Base-by-base conservation (phyloP, 208 protist genomes). In the Acanthamoeba healyi region DNA sequence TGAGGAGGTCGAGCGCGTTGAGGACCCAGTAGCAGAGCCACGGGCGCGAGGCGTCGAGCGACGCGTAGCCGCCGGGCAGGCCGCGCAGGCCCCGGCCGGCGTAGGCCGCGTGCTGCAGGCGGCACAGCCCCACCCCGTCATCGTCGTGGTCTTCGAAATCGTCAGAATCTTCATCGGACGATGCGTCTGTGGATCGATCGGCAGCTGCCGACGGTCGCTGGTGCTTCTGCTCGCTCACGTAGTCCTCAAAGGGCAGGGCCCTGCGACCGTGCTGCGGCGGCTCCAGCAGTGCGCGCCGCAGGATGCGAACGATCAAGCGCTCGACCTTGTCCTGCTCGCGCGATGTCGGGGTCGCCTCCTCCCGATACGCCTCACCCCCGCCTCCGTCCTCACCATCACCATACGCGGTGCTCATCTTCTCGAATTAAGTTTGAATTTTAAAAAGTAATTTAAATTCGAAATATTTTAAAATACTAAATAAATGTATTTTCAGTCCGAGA, bases 21-120 rank as follows among this genome's bases (percentile, higher is more conserved):
- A 98, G 49, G 51, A 95, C 95, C 97, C 97, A 98, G 93, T 98
- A 98, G 44, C 42, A 51, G 17, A 97, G 51, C 97, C 96, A 97
- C 22, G 96, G 95, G 22, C 94, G 89, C 32, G 56, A 94, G 1
- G 96, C 95, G 49, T 97, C 96, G 26, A 97, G 94, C 36, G 95
- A 61, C 46, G 54, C 29, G 72, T 72, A 94, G 42, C 90, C 67
- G 46, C 22, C 29, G 24, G 58, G 40, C 26, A 92, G 56, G n/a
- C 44, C 32, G 29, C 36, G 29, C n/a, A 92, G 65, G 29, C 65
- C 63, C 22, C 46, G 36, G 9, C n/a, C 29, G 0, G 46, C 38
- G 61, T 92, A 92, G 0, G 36, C 14, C 29, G 34, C 34, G 87
- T 92, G 87, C 42, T 79, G 32, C 36, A 70, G 34, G 6, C 81